phyloP scores from a whole-genome alignment of 2,329 filamentous ascomycete genomes.

The Diaporthe vaccinii region DNA sequence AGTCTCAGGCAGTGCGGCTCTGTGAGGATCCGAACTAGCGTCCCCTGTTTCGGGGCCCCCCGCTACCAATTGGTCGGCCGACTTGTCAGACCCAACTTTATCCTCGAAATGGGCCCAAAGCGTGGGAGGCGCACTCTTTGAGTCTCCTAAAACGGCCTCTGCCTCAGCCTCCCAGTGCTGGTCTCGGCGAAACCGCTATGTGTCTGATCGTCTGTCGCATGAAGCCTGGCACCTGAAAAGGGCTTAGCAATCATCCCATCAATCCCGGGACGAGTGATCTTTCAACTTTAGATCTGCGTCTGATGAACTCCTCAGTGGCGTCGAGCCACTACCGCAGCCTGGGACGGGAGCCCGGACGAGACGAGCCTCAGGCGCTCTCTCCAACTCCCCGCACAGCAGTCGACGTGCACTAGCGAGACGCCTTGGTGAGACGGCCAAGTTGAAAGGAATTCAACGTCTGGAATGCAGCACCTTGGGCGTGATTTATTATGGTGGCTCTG shows the following conservation, averaged over 20 bases:
- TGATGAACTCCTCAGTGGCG: constrained; percentile 27
- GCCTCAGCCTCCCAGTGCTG: constrained; percentile 37
- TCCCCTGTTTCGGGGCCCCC: constrained; percentile 9
- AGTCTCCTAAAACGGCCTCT: constrained; percentile 36
- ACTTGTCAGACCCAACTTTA: constrained; percentile 35
- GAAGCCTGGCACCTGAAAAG: constrained; percentile 13
- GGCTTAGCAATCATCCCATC: constrained; percentile 16
- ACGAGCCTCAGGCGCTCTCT: neutral
- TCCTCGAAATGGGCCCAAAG: constrained; percentile 22
- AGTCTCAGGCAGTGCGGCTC: constrained; percentile 34
- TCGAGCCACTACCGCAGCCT: constrained; percentile 27
- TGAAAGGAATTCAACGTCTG: neutral
- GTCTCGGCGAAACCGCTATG: constrained; percentile 28
- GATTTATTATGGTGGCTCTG: neutral
- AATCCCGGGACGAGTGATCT: constrained; percentile 25
- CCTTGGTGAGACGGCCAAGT: constrained; percentile 23
- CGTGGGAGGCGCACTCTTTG: constrained; percentile 32
- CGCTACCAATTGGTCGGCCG: constrained; percentile 22
- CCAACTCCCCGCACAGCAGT: neutral
- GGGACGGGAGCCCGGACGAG: constrained; percentile 19
- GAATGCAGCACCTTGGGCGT: neutral
- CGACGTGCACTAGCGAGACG: constrained; percentile 6
- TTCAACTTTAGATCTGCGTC: constrained; percentile 25
- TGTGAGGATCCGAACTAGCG: constrained; percentile 34
- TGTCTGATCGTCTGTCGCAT: constrained; percentile 40